A percentile compares a stretch with the other conserved stretches of the same genome.
phyloP scores from a whole-genome alignment of 805 yeast species.

The Wickerhamiella australiensis region DNA sequence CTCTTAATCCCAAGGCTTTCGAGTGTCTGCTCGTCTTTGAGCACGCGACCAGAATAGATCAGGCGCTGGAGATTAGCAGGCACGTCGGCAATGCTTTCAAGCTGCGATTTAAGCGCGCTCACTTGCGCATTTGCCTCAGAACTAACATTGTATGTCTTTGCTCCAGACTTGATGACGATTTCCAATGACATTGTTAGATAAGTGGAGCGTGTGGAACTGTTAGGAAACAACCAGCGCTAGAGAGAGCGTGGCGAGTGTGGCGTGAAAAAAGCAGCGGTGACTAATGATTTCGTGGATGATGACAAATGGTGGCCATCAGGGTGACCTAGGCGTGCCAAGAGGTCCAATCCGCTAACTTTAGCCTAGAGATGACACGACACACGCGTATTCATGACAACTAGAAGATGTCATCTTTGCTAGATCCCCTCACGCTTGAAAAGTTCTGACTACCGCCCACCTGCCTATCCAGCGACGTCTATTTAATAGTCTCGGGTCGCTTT shows the following conservation, averaged over 20 bases:
- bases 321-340: no score
- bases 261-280: neutral
- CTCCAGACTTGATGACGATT: slow-evolving; percentile 41
- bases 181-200: slow-evolving; percentile 11
- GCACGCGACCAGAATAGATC: slow-evolving; percentile 86
- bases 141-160: slow-evolving; percentile 59
- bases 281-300: neutral
- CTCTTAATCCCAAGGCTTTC: slow-evolving; percentile 66
- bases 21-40: slow-evolving; percentile 70
- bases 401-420: no score
- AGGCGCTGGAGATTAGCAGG: slow-evolving; percentile 74
- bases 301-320: neutral
- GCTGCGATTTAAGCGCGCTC: slow-evolving; percentile 51
- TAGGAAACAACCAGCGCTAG: neutral
- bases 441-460: no score
- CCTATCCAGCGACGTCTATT: no score
- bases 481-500: no score
- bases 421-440: no score
- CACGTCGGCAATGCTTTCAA: slow-evolving; percentile 50
- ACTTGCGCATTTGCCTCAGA: slow-evolving; percentile 47
- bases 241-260: neutral
- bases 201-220: neutral
- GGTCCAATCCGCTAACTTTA: no score
- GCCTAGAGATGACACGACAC: no score
- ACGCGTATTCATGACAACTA: no score